Conservation (phyloP, 2,329 filamentous ascomycete genomes). For the Exophiala xenobiotica region DNA sequence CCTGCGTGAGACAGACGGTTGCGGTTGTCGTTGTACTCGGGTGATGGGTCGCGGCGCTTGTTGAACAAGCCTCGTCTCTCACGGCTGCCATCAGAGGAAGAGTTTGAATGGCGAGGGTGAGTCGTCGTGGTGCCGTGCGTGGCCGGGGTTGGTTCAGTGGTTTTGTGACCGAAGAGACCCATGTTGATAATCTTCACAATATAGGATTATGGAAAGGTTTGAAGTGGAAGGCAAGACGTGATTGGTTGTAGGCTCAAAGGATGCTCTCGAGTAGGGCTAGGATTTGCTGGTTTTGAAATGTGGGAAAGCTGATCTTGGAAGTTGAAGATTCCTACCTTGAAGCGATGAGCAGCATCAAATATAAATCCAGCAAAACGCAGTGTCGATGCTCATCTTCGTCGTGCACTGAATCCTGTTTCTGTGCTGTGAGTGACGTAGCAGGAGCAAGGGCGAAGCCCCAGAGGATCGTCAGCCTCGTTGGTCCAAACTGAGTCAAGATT, state of each 20-base stretch:
- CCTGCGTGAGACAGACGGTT: conserved; percentile 19
- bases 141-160: conserved; percentile 22
- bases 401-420: conserved; percentile 15
- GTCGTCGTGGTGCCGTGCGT: conserved; percentile 14
- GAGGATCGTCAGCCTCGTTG: conserved; percentile 4
- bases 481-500: conserved; percentile 4
- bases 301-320: not conserved
- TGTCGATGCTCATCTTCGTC: no score
- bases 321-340: not conserved
- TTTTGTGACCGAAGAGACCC: conserved; percentile 30
- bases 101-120: conserved; percentile 24
- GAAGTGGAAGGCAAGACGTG: not conserved
- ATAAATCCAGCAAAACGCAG: no score
- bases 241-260: not conserved
- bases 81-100: conserved; percentile 11
- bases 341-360: not conserved
- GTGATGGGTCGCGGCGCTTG: conserved; percentile 27
- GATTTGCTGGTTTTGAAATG: not conserved
- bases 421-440: conserved; percentile 11
- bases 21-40: conserved; percentile 27
- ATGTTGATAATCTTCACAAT: conserved; percentile 17
- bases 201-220: not conserved
- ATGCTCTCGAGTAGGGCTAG: not conserved
- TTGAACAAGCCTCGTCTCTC: conserved; percentile 15
- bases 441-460: no score